Conservation (phyloP, 208 protist genomes). For the Leishmania tarentolae region DNA sequence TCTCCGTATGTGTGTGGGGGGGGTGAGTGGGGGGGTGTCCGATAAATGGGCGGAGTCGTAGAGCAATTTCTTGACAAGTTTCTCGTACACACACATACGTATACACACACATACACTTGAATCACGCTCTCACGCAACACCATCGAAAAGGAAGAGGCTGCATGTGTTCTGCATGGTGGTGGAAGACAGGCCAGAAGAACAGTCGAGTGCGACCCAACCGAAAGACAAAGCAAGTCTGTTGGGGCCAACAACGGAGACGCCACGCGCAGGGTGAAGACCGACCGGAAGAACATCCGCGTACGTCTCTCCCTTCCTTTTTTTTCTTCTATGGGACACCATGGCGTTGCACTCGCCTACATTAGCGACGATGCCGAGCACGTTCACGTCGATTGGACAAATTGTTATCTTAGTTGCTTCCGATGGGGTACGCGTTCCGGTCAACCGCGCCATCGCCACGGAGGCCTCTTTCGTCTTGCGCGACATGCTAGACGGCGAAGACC, state of each 20-base stretch:
- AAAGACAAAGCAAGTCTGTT: background rate
- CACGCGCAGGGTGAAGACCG: background rate
- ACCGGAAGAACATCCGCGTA: background rate
- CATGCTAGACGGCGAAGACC: slow-evolving; percentile 67
- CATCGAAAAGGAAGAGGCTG: background rate
- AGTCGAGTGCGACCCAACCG: background rate
- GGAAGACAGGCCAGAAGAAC: background rate
- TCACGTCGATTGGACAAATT: slow-evolving; percentile 28
- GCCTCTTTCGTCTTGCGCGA: slow-evolving; percentile 79
- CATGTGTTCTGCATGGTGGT: background rate
- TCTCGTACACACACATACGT: background rate
- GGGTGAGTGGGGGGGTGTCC: background rate
- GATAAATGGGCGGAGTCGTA: background rate
- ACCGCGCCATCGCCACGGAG: slow-evolving; percentile 70
- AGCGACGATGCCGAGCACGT: background rate
- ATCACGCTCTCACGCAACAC: background rate
- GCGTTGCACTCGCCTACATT: slow-evolving; percentile 6
- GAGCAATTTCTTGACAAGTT: background rate
- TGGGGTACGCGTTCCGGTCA: slow-evolving; percentile 57
- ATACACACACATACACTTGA: background rate
- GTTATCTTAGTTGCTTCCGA: slow-evolving; percentile 73
- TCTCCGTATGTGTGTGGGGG: background rate
- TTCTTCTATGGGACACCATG: slow-evolving; percentile 4
- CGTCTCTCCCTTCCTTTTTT: background rate
- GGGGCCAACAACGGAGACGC: background rate